A percentile compares a stretch with the other conserved stretches of the same genome.
Evolutionary conservation across 2,329 filamentous ascomycete genomes (phyloP).

Genomic region (Dryadomyces quercivorus): DNA sequence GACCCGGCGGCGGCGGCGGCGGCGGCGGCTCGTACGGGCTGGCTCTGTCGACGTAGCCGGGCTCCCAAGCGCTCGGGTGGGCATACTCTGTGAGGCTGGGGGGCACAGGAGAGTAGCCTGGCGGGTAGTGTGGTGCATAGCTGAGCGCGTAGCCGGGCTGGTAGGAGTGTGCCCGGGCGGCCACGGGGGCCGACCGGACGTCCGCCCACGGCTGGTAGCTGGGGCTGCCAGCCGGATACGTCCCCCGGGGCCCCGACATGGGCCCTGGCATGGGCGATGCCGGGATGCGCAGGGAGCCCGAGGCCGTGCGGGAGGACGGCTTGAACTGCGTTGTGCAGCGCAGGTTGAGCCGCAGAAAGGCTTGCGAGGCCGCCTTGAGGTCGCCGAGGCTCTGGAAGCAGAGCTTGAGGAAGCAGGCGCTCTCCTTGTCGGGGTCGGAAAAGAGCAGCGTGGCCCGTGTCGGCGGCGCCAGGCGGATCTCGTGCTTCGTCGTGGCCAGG

Average conservation of each 20-base stretch:
- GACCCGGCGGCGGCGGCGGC: background rate
- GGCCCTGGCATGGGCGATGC: background rate
- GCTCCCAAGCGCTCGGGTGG: too few relatives aligned
- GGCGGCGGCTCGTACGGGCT: too few relatives aligned
- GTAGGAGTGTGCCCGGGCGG: background rate
- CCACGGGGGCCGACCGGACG: background rate
- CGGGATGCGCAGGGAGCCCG: background rate
- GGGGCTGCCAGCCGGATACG: background rate
- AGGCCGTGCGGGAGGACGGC: background rate
- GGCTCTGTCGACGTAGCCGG: too few relatives aligned
- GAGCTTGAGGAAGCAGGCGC: conserved; percentile 8
- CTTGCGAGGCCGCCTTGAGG: conserved; percentile 9
- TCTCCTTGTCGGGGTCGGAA: conserved; percentile 1
- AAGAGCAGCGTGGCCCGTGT: conserved; percentile 9
- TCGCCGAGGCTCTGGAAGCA: conserved; percentile 13
- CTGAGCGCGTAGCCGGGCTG: background rate
- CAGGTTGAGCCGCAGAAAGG: conserved; percentile 8
- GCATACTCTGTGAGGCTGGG: too few relatives aligned
- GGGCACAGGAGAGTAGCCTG: too few relatives aligned
- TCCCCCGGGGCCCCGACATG: background rate
- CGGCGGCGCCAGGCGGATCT: conserved; percentile 10
- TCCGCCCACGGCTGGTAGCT: background rate
- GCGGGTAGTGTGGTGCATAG: background rate
- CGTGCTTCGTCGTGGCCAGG: conserved; percentile 1
- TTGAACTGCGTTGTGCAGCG: conserved; percentile 10